Evolutionary conservation across 179 eudicot genomes (phyloP).

Genomic region (Beta corolliflora): DNA sequence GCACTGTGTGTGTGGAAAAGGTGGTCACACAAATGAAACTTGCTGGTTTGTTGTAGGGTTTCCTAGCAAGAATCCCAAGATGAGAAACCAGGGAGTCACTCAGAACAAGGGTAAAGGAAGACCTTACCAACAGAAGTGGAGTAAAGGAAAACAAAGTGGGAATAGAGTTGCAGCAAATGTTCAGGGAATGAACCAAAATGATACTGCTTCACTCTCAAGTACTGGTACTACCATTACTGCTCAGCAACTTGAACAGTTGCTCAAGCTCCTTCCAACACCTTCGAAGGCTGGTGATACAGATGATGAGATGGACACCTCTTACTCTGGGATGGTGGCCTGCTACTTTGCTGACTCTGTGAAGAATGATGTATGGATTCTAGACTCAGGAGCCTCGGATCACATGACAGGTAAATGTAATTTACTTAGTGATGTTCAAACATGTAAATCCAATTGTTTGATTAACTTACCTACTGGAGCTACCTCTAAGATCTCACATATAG

Average conservation of each 20-base stretch:
- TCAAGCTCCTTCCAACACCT: not conserved
- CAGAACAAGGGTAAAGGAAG: too few species aligned
- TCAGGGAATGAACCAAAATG: not conserved
- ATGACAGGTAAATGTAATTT: not conserved
- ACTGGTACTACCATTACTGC: not conserved
- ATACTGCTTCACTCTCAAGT: not conserved
- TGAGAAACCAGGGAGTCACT: too few species aligned
- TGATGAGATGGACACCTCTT: not conserved
- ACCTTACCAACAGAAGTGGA: not conserved
- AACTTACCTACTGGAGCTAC: not conserved
- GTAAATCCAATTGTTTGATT: rapidly evolving
- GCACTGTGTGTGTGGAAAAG: not conserved
- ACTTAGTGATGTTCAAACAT: not conserved
- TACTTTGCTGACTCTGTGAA: not conserved
- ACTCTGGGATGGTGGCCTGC: not conserved
- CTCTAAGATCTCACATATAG: not conserved
- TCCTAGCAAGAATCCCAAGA: too few species aligned
- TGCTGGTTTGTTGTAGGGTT: too few species aligned
- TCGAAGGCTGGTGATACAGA: not conserved
- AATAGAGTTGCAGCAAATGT: not conserved
- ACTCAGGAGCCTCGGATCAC: not conserved
- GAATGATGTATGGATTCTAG: not conserved
- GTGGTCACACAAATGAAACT: too few species aligned
- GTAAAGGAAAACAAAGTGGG: not conserved
- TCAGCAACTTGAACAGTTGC: not conserved